Base-by-base conservation (phyloP, 768 basidiomycete species). In the Hebeloma cylindrosporum region DNA sequence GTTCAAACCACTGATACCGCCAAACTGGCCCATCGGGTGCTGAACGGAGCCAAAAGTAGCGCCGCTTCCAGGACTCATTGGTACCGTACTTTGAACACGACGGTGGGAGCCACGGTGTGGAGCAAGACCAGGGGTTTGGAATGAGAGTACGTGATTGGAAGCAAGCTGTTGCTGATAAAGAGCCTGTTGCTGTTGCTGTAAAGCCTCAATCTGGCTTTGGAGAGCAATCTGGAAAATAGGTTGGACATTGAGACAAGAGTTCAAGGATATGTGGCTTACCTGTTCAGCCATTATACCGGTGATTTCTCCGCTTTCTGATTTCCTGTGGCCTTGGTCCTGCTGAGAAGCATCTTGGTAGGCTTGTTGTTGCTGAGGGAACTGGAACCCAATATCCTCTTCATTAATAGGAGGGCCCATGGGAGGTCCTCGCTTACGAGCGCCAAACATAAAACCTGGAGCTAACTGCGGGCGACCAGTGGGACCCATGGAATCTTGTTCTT, bases 221-320 rank as follows among this genome's bases (percentile, higher is more conserved):
- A 95, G 60, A 33, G 90, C 90, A 59, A 94, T 88, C 88, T 91
- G 17, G 22, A 22, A 16, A 41, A 25, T 35, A 32, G 35, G 28
- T 16, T 17, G 37, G 3, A 21, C 28, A 35, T n/a, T 34, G 47
- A 43, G 26, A 43, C 16, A 43, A 38, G 28, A 33, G 26, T 2
- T 27, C 22, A 29, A 27, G 40, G 45, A n/a, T 34, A 18, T n/a
- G 13, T 40, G 23, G 79, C 80, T 68, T 82, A 91, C 93, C 79
- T 97, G 95, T 66, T 97, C 93, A 5, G 92, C 92, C 91, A 97
- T 93, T 45, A 94, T 87, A 18, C 88, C 88, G 25, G 79, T 80
- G 44, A 93, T 81, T 61, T 95, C 92, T 40, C 82, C 84, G 43
- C 75, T 78, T 36, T 87, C 83, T 25, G 72, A 63, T 62, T 83